phyloP scores from a whole-genome alignment of 495 filamentous ascomycete species.

The Penicillium cinerascens region DNA sequence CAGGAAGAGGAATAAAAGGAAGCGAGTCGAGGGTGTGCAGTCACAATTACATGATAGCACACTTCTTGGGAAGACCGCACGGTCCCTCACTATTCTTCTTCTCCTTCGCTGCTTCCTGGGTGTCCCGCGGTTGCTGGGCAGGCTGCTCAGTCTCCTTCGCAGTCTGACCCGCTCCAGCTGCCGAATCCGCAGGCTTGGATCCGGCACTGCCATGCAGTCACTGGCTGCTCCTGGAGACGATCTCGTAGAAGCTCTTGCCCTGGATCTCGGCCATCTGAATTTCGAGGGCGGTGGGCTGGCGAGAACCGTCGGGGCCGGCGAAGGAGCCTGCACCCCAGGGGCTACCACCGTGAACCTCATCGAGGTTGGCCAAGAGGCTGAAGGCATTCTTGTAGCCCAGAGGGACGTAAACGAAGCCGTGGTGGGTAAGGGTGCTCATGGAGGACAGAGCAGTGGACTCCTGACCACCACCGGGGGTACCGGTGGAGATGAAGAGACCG shows the following conservation, averaged over 20 bases:
- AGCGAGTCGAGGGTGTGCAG: slow-evolving; percentile 1
- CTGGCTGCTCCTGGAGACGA: slow-evolving; percentile 69
- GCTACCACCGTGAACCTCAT: slow-evolving; percentile 77
- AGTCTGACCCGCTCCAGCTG: slow-evolving; percentile 21
- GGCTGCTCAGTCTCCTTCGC: slow-evolving; percentile 19
- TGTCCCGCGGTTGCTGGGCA: slow-evolving; percentile 24
- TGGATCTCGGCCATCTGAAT: slow-evolving; percentile 73
- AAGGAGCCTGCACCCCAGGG: slow-evolving; percentile 97
- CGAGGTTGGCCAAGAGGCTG: slow-evolving; percentile 58
- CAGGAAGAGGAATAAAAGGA: slow-evolving; percentile 12
- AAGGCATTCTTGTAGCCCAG: slow-evolving; percentile 88
- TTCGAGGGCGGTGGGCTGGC: slow-evolving; percentile 72
- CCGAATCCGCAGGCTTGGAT: slow-evolving; percentile 30
- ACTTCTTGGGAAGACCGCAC: slow-evolving; percentile 68
- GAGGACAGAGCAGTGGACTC: slow-evolving; percentile 79
- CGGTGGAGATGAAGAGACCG: slow-evolving; percentile 87
- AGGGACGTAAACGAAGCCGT: slow-evolving; percentile 94
- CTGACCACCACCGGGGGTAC: slow-evolving; percentile 81
- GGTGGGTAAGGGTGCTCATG: slow-evolving; percentile 87
- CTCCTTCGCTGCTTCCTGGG: slow-evolving; percentile 30
- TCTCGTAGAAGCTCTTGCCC: slow-evolving; percentile 82
- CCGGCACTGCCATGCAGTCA: slow-evolving; percentile 74
- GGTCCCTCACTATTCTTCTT: slow-evolving; percentile 53
- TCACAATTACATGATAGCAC: slow-evolving; percentile 51
- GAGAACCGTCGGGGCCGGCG: slow-evolving; percentile 70